These are phyloP conservation scores for Tetracladium maxilliforme DNA, from an alignment of 2,329 filamentous ascomycete species.

Conservation along the genomic window DNA sequence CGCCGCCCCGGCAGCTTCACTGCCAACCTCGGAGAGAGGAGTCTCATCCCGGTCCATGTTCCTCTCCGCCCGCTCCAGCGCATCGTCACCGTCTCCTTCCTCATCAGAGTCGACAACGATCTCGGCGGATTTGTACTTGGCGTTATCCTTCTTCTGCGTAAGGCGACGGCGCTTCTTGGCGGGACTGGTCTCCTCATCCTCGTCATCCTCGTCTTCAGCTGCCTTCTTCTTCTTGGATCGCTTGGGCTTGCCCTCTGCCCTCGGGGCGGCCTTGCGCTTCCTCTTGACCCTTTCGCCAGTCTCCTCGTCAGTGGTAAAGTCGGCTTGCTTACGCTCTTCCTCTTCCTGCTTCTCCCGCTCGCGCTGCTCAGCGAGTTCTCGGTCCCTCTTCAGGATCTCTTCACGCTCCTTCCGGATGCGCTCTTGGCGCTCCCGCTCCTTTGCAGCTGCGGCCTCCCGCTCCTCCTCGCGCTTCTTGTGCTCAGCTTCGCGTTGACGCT, in stretches of 20 bases:
- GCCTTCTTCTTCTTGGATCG: constrained; percentile 24
- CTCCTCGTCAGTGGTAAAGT: constrained; percentile 69
- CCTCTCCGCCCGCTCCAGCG: constrained; percentile 10
- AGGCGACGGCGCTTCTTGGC: constrained; percentile 3
- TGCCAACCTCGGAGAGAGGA: constrained; percentile 4
- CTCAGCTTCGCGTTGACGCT: constrained; percentile 68
- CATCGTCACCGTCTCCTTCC: constrained; percentile 13
- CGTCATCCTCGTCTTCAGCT: constrained; percentile 15
- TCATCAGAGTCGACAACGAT: constrained; percentile 17
- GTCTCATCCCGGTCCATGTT: background rate
- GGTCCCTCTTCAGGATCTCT: constrained; percentile 62
- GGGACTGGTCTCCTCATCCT: constrained; percentile 11
- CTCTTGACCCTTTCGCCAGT: constrained; percentile 70
- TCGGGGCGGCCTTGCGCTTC: constrained; percentile 47
- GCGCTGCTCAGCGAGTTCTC: constrained; percentile 55
- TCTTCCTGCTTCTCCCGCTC: constrained; percentile 54
- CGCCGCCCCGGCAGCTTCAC: constrained; percentile 6
- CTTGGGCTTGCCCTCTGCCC: constrained; percentile 19
- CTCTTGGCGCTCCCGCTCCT: constrained; percentile 58
- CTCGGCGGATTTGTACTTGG: constrained; percentile 10
- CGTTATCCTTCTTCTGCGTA: constrained; percentile 6
- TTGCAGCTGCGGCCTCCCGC: constrained; percentile 49
- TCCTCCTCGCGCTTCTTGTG: constrained; percentile 65
- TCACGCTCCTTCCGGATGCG: constrained; percentile 80
- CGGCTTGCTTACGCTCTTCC: constrained; percentile 60